Conservation (phyloP, 352 stramenopile species). For the Globisporangium ultimum region DNA sequence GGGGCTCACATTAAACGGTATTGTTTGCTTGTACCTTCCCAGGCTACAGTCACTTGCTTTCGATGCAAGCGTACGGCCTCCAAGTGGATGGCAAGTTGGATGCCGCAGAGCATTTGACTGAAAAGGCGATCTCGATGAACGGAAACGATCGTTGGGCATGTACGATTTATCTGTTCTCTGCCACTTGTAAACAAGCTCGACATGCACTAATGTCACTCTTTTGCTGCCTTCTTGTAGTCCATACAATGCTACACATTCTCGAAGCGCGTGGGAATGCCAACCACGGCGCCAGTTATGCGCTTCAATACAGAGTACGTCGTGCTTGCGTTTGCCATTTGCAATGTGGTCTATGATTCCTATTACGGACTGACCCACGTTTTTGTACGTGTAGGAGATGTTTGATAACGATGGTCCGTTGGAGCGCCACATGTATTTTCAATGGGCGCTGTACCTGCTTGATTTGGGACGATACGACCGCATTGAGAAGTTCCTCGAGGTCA, state of each 20-base stretch:
- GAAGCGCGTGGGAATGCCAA: constrained; percentile 81
- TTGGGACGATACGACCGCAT: constrained; percentile 82
- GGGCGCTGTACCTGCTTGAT: constrained; percentile 77
- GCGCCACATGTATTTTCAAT: constrained; percentile 78
- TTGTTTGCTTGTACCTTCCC: not conserved
- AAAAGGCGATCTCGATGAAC: constrained; percentile 84
- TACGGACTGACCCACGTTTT: not conserved
- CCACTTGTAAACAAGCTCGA: not conserved
- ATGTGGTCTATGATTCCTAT: not conserved
- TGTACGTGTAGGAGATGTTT: constrained; percentile 43
- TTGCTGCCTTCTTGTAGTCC: constrained; percentile 32
- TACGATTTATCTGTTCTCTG: constrained; percentile 26
- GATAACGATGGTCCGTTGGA: constrained; percentile 74
- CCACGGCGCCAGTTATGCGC: constrained; percentile 79
- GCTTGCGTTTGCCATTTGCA: not conserved
- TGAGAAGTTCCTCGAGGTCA: constrained; percentile 72
- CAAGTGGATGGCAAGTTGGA: constrained; percentile 61
- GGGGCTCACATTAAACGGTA: not conserved
- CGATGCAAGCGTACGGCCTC: constrained; percentile 84
- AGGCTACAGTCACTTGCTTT: constrained; percentile 76
- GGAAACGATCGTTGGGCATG: constrained; percentile 82
- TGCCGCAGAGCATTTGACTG: constrained; percentile 58
- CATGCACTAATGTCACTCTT: constrained; percentile 3
- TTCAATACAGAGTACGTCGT: constrained; percentile 55
- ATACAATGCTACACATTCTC: constrained; percentile 74